Evolutionary conservation across 345 rosid genomes (phyloP), one percentile per base, ranked within the genome.

Genomic region (Eucalyptus grandis): DNA sequence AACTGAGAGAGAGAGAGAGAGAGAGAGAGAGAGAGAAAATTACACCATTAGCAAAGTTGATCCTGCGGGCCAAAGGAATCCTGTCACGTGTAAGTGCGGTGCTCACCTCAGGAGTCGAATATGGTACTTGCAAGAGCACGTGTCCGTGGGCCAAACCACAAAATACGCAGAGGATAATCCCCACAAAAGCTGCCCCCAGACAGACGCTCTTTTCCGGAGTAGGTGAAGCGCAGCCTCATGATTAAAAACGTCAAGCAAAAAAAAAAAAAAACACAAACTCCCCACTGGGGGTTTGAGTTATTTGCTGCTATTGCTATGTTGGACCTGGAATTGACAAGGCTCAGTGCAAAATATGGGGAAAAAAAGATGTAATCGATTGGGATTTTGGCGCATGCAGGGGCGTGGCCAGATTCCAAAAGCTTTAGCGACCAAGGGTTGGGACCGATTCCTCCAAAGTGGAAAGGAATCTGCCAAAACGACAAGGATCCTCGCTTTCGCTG

Each of bases 361-460:
- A 34, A 34, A 19, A 11, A 19, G 31, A 44, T 11, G 83, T 77
- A 77, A 77, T 77, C 15, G 83, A 53, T 54, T 87, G 31, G 88
- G 87, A 2, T 9, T 77, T 77, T 77, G 47, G 83, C 83, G 83
- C 83, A 60, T 53, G 86, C 47, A 97, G 99, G 99, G 91, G 99
- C 93, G 9, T 98, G 99, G 99, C 98, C 99, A 8, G 99, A 97
- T 90, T 98, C 99, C 14, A 95, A 94, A 88, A 97, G 99, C 95
- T 96, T 98, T 91, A 91, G 94, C 8, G 99, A 95, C 90, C 93
- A 93, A 88, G 98, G 95, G 56, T 94, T 91, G 92, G 99, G 99
- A 90, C 97, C 98, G 43, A 92, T 96, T 58, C 99, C 99, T 81
- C 90, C 97, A 31, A 95, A 93, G 92, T 98, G 99, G 99, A 96